These are phyloP conservation scores for Malus asiatica DNA, from an alignment of 306 rosid species.

Conservation along the genomic window DNA sequence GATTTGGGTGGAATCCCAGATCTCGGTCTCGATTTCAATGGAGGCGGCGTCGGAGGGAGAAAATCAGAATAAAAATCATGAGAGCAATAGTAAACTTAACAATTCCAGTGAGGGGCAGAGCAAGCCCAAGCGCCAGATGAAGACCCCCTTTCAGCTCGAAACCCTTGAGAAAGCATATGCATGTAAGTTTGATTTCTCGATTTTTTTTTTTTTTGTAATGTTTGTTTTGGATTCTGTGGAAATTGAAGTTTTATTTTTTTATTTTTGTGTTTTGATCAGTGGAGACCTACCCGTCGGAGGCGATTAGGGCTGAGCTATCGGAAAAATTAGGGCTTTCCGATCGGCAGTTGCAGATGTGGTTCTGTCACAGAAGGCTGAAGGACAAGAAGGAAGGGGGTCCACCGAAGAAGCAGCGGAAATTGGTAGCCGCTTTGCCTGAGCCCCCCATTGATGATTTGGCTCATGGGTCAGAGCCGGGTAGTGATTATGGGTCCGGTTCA, in stretches of 20 bases:
- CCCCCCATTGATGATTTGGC: conserved; percentile 63
- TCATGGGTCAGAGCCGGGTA: conserved; percentile 44
- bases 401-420: conserved; percentile 40
- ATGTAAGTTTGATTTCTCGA: conserved; percentile 27
- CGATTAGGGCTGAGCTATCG: conserved; percentile 64
- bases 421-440: conserved; percentile 35
- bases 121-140: conserved; percentile 99
- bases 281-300: conserved; percentile 88
- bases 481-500: conserved; percentile 89
- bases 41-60: conserved; percentile 76
- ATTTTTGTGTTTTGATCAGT: conserved; percentile 43
- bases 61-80: conserved; percentile 32
- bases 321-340: conserved; percentile 84
- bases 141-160: conserved; percentile 97
- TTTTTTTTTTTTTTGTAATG: not conserved
- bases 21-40: conserved; percentile 54
- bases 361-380: conserved; percentile 94
- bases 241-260: not conserved
- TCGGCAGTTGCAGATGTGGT: conserved; percentile 99
- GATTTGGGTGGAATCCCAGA: conserved; percentile 20
- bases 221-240: not conserved
- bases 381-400: conserved; percentile 76
- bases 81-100: conserved; percentile 41
- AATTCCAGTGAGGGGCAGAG: conserved; percentile 89
- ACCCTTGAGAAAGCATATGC: conserved; percentile 86